Base-by-base conservation (phyloP, 2,329 filamentous ascomycete genomes). In the Fusarium bactridioides region DNA sequence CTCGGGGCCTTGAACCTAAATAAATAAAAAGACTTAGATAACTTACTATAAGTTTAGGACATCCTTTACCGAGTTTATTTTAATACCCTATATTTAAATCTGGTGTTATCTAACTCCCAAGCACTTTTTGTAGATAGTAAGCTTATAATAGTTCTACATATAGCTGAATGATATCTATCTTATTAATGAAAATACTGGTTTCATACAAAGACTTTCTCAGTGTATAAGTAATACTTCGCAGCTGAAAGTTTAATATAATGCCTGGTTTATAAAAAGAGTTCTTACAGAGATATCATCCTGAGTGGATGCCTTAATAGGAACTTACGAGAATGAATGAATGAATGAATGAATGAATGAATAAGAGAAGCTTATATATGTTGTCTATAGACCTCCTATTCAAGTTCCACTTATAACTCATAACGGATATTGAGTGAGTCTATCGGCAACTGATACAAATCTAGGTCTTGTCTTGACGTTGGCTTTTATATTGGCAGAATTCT, bases 281-380 rank as follows among this genome's bases (percentile, higher is more conserved):
- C 16, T 19, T 33, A 11, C 4, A 5, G 15, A 19, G 11, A 13
- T 23, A 50, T 33, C 5, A 50, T 13, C 21, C 29, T 31, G 3
- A 6, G 15, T 0, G 0, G 21, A 13, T 50, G 16, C 4, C 19
- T 21, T 27, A 3, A 5, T n/a, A 16, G 10, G 44, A n/a, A 3
- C 25, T 47, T 10, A 29, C 0, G 9, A 10, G 15, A 23, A 31
- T 18, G 4, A 9, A 18, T 9, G 0, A 9, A 48, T 11, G 3
- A 3, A 9, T 3, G 10, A 29, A n/a, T n/a, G n/a, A n/a, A n/a
- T n/a, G 3, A 13, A n/a, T 31, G 0, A 3, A 10, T 3, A 0
- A 12, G 10, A 10, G 21, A 50, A 23, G 2, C 21, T 31, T 1
- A 31, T 23, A 31, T 18, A 13, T n/a, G 2, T 48, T 4, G 10